phyloP scores from a whole-genome alignment of 2,329 filamentous ascomycete species.

The Fusarium liriodendri region DNA sequence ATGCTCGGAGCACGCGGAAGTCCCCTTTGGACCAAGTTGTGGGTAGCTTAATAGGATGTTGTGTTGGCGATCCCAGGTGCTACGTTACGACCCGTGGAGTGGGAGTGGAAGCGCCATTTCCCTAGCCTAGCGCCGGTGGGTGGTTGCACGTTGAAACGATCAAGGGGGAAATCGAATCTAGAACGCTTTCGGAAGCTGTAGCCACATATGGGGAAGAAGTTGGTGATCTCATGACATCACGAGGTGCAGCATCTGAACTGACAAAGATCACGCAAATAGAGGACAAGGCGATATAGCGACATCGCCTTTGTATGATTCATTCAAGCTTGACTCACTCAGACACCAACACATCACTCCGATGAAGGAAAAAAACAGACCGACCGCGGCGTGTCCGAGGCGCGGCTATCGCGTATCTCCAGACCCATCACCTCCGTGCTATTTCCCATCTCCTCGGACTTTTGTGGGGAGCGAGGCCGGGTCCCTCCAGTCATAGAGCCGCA shows the following conservation, averaged over 20 bases:
- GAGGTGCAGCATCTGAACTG: background rate
- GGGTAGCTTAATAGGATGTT: conserved; percentile 1
- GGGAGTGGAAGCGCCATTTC: background rate
- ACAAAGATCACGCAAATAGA: background rate
- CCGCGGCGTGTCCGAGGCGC: conserved; percentile 18
- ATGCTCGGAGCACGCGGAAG: background rate
- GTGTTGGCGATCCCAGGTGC: background rate
- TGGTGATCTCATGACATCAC: conserved; percentile 2
- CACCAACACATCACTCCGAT: background rate
- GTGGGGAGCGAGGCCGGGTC: conserved; percentile 17
- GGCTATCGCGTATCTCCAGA: conserved; percentile 8
- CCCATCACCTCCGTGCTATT: conserved; percentile 14
- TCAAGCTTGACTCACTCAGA: background rate
- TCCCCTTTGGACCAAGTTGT: background rate
- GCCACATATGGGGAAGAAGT: background rate
- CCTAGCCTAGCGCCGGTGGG: background rate
- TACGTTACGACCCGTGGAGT: conserved; percentile 1
- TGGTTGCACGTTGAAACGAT: background rate
- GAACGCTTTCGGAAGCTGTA: conserved; percentile 1
- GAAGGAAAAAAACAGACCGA: background rate
- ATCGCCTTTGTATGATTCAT: conserved; percentile 11
- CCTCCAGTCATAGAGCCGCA: conserved; percentile 22
- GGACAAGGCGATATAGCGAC: background rate
- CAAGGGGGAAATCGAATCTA: background rate
- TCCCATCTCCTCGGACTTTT: conserved; percentile 23